Base-by-base conservation (phyloP, 2,329 filamentous ascomycete genomes). In the Gremmenia infestans region DNA sequence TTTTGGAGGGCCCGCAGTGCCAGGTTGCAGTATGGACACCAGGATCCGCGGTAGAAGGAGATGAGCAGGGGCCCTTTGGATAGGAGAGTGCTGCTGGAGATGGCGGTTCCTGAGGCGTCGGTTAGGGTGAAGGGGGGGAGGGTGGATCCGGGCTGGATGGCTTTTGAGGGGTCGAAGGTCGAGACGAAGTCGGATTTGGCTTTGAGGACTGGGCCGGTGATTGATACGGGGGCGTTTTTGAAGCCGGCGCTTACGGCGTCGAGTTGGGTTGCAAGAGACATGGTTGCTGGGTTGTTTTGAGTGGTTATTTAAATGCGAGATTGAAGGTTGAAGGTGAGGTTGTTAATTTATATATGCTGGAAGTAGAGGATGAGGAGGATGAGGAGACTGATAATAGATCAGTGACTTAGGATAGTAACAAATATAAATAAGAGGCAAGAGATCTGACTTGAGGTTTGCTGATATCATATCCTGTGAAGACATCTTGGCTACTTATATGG, bases 21-120 rank as follows among this genome's bases (percentile, higher is more conserved):
- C 15, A 76, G 50, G 63, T 76, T 77, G 68, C 75, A 77, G 68
- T 68, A 76, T 1, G 75, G 74, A 55, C 75, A 78, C 75, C 75
- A 77, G 51, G 68, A 66, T 15, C 74, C 74, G 48, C 75, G 75
- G 66, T 77, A 77, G 66, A 77, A 77, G n/a, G 71, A 73, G 46
- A 77, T 67, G 28, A 77, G 67, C 17, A 77, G 56, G 1, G 69
- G 65, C 2, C 69, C 71, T 12, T 67, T 62, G 35, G 59, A 52
- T 25, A 72, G 65, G 12, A 73, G 71, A 9, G 66, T 61, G 11
- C 50, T 54, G 54, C 67, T 72, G 2, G 65, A 66, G 1, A 74
- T 67, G 35, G 66, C 15, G 28, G 69, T 64, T 15, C 71, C 72
- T 1, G 66, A 61, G 22, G 73, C 74, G 55, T 74, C 65, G 15